These are phyloP conservation scores for Endocladia muricata DNA, from an alignment of 31 red algal species.

Conservation along the genomic window DNA sequence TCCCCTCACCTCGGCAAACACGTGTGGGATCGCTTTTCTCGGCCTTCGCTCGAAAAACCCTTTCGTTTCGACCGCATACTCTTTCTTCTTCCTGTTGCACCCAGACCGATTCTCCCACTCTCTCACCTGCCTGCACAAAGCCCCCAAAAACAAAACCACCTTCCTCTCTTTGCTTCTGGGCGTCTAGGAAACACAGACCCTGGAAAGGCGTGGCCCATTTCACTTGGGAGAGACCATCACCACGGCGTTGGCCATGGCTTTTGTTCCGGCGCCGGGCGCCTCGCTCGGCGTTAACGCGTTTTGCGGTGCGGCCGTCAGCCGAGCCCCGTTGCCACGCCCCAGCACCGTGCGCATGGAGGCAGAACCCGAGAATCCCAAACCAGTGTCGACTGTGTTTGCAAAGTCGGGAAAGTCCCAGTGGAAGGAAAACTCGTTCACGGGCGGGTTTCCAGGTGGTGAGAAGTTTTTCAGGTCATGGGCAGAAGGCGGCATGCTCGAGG, in stretches of 20 bases:
- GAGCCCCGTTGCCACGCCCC: not conserved
- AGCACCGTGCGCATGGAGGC: constrained; percentile 23
- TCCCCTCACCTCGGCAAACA: too few species aligned
- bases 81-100: not conserved
- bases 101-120: not conserved
- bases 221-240: not conserved
- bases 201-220: not conserved
- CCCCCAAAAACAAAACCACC: not conserved
- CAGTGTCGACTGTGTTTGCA: not conserved
- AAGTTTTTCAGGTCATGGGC: constrained; percentile 73
- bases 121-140: not conserved
- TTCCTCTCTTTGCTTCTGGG: not conserved
- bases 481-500: constrained; percentile 48
- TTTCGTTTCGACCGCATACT: not conserved
- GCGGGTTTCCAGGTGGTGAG: constrained; percentile 85
- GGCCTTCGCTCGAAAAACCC: too few species aligned
- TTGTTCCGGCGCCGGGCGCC: constrained; percentile 24
- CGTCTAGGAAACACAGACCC: not conserved
- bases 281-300: constrained; percentile 13
- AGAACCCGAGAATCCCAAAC: not conserved
- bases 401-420: constrained; percentile 27
- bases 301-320: not conserved
- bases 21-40: too few species aligned
- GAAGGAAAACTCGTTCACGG: constrained; percentile 64
- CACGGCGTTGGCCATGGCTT: too few species aligned